Evolutionary conservation across 352 stramenopile species (phyloP).

Genomic region (Phytopythium boreale): DNA sequence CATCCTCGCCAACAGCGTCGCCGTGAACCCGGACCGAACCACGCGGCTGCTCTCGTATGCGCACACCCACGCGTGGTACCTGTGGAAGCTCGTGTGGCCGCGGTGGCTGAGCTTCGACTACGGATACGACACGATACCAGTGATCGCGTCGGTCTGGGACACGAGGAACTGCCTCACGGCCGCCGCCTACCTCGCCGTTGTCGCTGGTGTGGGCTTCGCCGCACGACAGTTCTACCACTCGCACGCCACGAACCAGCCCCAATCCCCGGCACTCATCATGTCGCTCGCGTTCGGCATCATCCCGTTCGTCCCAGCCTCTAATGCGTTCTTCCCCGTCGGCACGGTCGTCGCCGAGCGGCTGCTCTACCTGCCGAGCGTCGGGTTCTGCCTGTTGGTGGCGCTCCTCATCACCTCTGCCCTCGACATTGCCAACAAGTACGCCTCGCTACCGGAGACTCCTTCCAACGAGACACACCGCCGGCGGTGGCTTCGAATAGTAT

Average conservation of each 20-base stretch:
- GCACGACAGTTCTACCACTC: not conserved
- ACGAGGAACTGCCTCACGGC: constrained; percentile 58
- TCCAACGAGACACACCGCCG: not conserved
- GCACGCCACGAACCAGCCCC: not conserved
- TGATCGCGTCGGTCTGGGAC: constrained; percentile 57
- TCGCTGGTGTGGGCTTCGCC: constrained; percentile 17
- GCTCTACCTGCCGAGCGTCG: constrained; percentile 89
- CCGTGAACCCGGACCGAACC: constrained; percentile 31
- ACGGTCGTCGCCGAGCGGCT: constrained; percentile 90
- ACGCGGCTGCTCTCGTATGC: constrained; percentile 72
- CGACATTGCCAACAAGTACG: constrained; percentile 18
- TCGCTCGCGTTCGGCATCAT: constrained; percentile 74
- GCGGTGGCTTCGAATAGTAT: not conserved
- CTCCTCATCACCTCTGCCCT: constrained; percentile 31
- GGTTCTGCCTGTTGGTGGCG: constrained; percentile 67
- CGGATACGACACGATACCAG: constrained; percentile 82
- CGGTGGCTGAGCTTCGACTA: constrained; percentile 89
- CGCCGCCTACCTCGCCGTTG: constrained; percentile 51
- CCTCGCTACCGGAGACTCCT: not conserved
- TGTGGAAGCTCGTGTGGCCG: constrained; percentile 89
- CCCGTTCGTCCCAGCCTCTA: constrained; percentile 89
- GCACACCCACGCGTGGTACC: constrained; percentile 85
- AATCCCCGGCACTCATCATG: constrained; percentile 31
- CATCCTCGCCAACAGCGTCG: constrained; percentile 87
- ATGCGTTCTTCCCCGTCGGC: constrained; percentile 89